phyloP scores from a whole-genome alignment of 2,329 filamentous ascomycete genomes.

The Epichloe baconii region DNA sequence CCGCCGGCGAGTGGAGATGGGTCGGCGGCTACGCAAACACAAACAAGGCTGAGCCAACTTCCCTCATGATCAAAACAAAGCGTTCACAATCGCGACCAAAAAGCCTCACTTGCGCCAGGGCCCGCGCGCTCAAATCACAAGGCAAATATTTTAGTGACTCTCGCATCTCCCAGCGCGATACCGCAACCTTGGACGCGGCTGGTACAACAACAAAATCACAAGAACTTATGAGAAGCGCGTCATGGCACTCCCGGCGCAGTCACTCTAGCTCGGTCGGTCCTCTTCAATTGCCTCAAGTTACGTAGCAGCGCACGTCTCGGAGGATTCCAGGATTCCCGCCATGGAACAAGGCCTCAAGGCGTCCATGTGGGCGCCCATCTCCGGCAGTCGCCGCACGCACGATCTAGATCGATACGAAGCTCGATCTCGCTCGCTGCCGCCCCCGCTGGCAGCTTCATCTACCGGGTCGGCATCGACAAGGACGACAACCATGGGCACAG shows the following conservation, averaged over 20 bases:
- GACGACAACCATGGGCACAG: too few species aligned
- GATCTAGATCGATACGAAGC: background rate
- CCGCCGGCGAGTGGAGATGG: too few species aligned
- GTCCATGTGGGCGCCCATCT: slow-evolving; percentile 6
- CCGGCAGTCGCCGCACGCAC: background rate
- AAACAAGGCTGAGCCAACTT: too few species aligned
- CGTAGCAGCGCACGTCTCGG: background rate
- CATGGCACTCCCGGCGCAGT: background rate
- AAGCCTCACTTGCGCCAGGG: too few species aligned
- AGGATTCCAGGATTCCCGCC: background rate
- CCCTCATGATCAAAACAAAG: too few species aligned
- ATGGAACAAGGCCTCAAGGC: slow-evolving; percentile 3
- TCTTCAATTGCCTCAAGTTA: background rate
- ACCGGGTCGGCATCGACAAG: background rate
- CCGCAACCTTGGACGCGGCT: too few species aligned
- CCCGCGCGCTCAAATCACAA: too few species aligned
- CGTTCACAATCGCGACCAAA: too few species aligned
- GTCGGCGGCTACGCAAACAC: too few species aligned
- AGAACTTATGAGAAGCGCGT: background rate
- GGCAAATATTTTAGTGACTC: too few species aligned
- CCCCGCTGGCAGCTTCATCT: background rate
- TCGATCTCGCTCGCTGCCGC: slow-evolving; percentile 4
- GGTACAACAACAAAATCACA: too few species aligned
- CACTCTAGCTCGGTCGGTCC: background rate
- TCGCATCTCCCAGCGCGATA: too few species aligned